Evolutionary conservation across 805 yeast species (phyloP).

Genomic region (Ogataea angusta): DNA sequence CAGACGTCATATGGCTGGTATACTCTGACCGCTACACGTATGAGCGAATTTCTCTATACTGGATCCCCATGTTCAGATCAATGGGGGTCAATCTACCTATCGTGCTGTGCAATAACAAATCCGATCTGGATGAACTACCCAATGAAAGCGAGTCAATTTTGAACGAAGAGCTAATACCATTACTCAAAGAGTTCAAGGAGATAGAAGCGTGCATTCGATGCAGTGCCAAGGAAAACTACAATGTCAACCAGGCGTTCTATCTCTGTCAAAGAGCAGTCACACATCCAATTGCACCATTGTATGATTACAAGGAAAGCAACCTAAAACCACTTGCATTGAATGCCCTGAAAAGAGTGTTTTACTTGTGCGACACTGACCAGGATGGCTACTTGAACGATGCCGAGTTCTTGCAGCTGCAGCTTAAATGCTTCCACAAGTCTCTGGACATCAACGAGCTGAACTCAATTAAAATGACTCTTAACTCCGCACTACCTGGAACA

Average conservation of each 20-base stretch:
- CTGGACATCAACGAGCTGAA: constrained; percentile 46
- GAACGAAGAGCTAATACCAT: constrained; percentile 80
- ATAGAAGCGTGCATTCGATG: constrained; percentile 88
- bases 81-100: constrained; percentile 93
- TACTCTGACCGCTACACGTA: constrained; percentile 93
- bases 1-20: constrained; percentile 92
- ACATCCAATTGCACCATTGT: constrained; percentile 89
- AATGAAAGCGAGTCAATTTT: constrained; percentile 46
- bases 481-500: constrained; percentile 26
- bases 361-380: constrained; percentile 84
- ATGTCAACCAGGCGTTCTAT: constrained; percentile 89
- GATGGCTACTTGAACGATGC: constrained; percentile 73
- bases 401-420: constrained; percentile 70
- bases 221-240: constrained; percentile 78
- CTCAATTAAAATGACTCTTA: constrained; percentile 38
- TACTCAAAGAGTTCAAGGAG: constrained; percentile 87
- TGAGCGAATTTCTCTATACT: constrained; percentile 84
- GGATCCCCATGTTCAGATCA: constrained; percentile 93
- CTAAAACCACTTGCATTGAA: constrained; percentile 72
- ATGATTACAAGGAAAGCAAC: constrained; percentile 84
- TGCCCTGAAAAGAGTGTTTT: constrained; percentile 79
- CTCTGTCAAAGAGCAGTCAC: constrained; percentile 91
- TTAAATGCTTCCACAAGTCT: constrained; percentile 65
- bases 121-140: constrained; percentile 27
- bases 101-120: constrained; percentile 78